Base-by-base conservation (phyloP, 305 asterid genomes). In the Fraxinus sp. region DNA sequence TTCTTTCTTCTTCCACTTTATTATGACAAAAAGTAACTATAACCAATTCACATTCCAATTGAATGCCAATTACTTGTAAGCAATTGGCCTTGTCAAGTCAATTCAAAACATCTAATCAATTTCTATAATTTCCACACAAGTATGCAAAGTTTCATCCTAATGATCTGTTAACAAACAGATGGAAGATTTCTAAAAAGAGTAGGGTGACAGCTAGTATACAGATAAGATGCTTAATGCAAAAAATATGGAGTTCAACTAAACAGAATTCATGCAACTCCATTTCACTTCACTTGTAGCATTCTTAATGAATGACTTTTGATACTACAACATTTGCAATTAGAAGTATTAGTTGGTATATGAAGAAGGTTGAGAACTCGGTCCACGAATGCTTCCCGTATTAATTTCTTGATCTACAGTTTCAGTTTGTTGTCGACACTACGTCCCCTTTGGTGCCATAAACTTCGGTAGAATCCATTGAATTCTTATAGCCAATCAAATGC, bases 401-500 rank as follows among this genome's bases (percentile, higher is more conserved):
- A 0, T 46, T 43, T 43, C n/a, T 3, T 3, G 55, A 43, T 2
- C 55, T 43, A 43, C 55, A 43, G 13, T 3, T 46, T 13, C 57
- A 46, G 5, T 14, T 46, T 46, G 57, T 14, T 46, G 57, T 46
- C 4, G 5, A 46, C n/a, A 3, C 18, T 46, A 46, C 57, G 0
- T 5, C 64, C 64, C 24, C 64, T 52, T 16, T 52, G 22, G 64
- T 52, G 64, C 64, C 22, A 52, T 52, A 52, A 52, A 22, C 71
- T 1, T 22, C 32, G 5, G 71, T 22, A 20, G 32, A 18, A 22
- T 62, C 32, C 35, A 24, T 26, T 22, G 35, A 3, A 10, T 22
- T 26, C 39, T 52, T 55, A 82, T 24, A 6, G n/a, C 81, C 52
- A 62, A 43, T 77, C 85, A 64, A 77, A 66, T 49, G 64, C 49